These are phyloP conservation scores for Trypanosomatidae sp. DNA, from an alignment of 208 protist genomes.

Conservation along the genomic window DNA sequence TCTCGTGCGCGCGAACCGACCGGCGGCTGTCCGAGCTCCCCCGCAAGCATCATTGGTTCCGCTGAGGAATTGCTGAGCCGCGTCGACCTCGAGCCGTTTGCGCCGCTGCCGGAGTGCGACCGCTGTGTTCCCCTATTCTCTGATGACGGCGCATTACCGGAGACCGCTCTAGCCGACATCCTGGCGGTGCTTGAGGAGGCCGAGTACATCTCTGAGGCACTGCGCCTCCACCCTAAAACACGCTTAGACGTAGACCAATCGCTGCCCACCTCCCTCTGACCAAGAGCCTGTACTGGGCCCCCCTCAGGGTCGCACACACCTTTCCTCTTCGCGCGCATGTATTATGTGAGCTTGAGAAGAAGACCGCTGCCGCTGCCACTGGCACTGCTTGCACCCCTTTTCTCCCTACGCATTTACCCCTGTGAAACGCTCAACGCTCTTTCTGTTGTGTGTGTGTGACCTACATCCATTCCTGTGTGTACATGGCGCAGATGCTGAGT, in stretches of 20 bases:
- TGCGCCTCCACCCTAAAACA: neutral
- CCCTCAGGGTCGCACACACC: neutral
- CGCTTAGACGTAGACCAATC: neutral
- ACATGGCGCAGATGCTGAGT: neutral
- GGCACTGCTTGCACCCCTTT: neutral
- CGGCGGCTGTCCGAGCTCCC: neutral
- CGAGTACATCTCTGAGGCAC: conserved; percentile 7
- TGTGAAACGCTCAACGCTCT: neutral
- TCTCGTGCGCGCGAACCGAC: neutral
- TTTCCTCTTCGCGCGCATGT: neutral
- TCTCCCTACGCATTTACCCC: neutral
- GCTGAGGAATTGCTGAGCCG: conserved; percentile 19
- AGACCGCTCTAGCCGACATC: conserved; percentile 7
- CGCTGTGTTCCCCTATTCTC: neutral
- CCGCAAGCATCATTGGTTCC: conserved; percentile 6
- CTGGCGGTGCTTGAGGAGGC: conserved; percentile 16
- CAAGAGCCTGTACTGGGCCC: neutral
- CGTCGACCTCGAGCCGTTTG: conserved; percentile 4
- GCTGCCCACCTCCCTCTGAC: neutral
- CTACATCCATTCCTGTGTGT: neutral
- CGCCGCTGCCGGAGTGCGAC: neutral
- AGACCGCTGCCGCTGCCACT: neutral
- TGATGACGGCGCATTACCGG: neutral
- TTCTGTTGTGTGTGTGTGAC: neutral
- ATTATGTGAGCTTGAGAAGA: neutral